phyloP scores from a whole-genome alignment of 768 basidiomycete species.

The Termitomyces sp. region DNA sequence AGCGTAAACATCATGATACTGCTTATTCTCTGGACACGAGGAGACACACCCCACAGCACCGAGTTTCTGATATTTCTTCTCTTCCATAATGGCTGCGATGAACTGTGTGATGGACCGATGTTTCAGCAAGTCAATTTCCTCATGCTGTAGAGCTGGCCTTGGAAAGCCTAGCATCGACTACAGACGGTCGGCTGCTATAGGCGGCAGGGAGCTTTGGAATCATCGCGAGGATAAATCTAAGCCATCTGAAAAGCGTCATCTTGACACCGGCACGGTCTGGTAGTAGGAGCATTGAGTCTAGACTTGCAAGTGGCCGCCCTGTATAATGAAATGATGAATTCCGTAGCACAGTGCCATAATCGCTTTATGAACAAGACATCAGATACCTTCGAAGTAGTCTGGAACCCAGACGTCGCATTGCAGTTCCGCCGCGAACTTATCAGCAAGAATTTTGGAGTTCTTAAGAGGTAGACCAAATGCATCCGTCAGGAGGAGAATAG shows the following conservation, averaged over 20 bases:
- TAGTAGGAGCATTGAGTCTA: constrained; percentile 17
- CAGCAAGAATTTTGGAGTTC: constrained; percentile 58
- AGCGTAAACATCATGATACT: not conserved
- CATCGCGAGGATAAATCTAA: constrained; percentile 22
- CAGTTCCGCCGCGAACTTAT: constrained; percentile 44
- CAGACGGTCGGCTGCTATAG: constrained; percentile 27
- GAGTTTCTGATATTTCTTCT: constrained; percentile 37
- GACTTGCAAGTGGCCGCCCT: constrained; percentile 29
- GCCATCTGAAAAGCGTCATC: constrained; percentile 25
- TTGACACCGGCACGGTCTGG: constrained; percentile 33
- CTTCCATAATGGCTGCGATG: constrained; percentile 27
- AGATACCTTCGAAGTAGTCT: constrained; percentile 53
- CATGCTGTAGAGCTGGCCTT: constrained; percentile 7
- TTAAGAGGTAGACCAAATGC: constrained; percentile 51
- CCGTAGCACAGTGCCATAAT: too few relatives aligned
- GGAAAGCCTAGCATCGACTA: constrained; percentile 25
- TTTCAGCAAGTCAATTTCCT: not conserved
- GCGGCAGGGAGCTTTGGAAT: constrained; percentile 28
- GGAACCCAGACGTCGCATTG: constrained; percentile 63
- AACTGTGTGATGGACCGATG: constrained; percentile 22
- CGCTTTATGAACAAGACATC: not conserved
- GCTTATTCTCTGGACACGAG: too few relatives aligned
- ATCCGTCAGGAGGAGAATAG: constrained; percentile 55
- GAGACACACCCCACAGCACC: constrained; percentile 34
- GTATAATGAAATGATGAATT: not conserved